Base-by-base conservation (phyloP, 1,284 basidiomycete species). In the Puccinia polysora region DNA sequence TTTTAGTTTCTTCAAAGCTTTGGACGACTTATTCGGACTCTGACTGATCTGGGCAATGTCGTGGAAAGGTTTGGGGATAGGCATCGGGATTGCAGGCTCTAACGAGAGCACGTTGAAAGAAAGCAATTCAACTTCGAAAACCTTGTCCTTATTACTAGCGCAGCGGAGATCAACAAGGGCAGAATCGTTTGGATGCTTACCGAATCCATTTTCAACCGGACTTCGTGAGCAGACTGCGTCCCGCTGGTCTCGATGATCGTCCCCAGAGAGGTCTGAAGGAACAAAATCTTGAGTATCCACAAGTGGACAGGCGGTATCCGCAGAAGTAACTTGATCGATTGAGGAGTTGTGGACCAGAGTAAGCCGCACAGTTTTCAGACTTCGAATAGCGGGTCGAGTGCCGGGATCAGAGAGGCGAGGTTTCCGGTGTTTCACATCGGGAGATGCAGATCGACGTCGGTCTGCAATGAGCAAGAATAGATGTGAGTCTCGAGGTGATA, bases 361-460 rank as follows among this genome's bases (percentile, higher is more conserved):
- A 2, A 62, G 59, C 34, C 68, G 68, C 47, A 62, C 36, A 8
- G 56, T 45, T 45, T 62, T 71, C n/a, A 52, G 34, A 3, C 36
- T 28, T n/a, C 23, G 60, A n/a, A 43, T 45, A 10, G 14, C 8
- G 4, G 60, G 43, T 28, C 40, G 18, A 43, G 28, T 43, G 23
- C 60, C 60, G 18, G 23, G 25, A 45, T 63, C 60, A n/a, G 58
- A 62, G n/a, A 55, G 28, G 8, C 68, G 58, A 34, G 38, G 34
- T 55, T 49, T 38, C 8, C 59, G 59, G n/a, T 15, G 47, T 43
- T 63, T 71, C 8, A 40, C 52, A 5, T 34, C 38, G 28, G 56
- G 56, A 28, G 58, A 63, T 52, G 15, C 36, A 52, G 50, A 43
- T 36, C 32, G 47, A 10, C 14, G 49, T 30, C 49, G 50, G 30